Percentiles rank a stretch among this genome's conserved stretches.
These are phyloP conservation scores for Dunaliella sp. DNA, from an alignment of 139 green algal genomes.

Conservation along the genomic window DNA sequence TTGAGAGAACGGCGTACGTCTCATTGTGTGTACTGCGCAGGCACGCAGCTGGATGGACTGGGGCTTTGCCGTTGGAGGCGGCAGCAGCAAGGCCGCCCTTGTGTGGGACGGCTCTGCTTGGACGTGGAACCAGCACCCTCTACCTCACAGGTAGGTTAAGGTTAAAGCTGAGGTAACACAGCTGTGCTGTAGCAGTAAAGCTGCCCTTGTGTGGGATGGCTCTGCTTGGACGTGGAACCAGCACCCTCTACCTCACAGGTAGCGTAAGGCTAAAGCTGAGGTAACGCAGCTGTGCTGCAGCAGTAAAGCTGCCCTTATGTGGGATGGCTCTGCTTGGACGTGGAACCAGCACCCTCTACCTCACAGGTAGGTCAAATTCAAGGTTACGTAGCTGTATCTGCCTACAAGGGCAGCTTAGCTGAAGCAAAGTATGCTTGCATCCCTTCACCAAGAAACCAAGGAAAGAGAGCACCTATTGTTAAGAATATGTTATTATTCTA, in stretches of 20 bases:
- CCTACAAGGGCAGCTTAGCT: too few species aligned
- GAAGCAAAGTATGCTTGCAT: too few species aligned
- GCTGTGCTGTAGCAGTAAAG: slow-evolving; percentile 18
- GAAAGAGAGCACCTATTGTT: too few species aligned
- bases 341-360: neutral
- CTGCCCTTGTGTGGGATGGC: slow-evolving; percentile 37
- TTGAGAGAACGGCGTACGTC: neutral
- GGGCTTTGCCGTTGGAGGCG: slow-evolving; percentile 46
- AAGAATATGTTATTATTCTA: too few species aligned
- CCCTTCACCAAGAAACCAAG: too few species aligned
- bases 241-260: neutral
- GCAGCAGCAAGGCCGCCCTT: slow-evolving; percentile 17
- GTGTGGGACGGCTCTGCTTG: slow-evolving; percentile 39
- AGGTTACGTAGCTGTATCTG: too few species aligned
- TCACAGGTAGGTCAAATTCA: too few species aligned
- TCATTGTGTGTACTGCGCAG: slow-evolving; percentile 22
- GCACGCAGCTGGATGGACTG: slow-evolving; percentile 50
- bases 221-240: slow-evolving; percentile 17
- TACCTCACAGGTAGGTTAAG: neutral
- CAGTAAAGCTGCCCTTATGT: slow-evolving; percentile 23
- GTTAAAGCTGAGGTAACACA: too few species aligned
- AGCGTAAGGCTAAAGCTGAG: too few species aligned
- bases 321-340: slow-evolving; percentile 35
- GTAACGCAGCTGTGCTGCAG: too few species aligned
- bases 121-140: slow-evolving; percentile 2